Conservation (phyloP, 192 early-diverging fungal species). For the Rhizoclosmatium globosum region DNA sequence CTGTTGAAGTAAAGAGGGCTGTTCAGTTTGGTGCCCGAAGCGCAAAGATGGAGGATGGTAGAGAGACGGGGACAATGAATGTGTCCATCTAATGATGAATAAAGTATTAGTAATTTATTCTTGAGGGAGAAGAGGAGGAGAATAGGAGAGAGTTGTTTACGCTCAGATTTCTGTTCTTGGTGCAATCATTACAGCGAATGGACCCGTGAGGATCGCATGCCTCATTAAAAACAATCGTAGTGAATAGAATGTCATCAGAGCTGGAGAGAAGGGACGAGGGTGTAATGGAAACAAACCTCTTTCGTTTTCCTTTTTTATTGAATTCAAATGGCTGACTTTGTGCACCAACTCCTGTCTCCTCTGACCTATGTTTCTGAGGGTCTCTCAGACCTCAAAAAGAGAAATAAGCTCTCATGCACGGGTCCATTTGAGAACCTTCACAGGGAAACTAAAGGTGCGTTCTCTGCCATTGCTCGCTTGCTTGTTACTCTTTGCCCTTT, state of each 20-base stretch:
- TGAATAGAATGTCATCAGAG: constrained; percentile 7
- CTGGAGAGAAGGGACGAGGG: not conserved
- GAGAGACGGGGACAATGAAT: constrained; percentile 42
- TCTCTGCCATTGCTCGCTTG: not conserved
- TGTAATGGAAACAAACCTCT: not conserved
- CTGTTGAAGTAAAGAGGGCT: constrained; percentile 85
- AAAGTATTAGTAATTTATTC: not conserved
- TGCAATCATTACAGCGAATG: constrained; percentile 10
- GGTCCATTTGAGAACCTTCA: constrained; percentile 85
- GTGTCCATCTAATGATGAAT: constrained; percentile 1
- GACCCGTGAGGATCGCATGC: not conserved
- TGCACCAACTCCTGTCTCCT: constrained; percentile 20
- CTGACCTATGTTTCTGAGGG: constrained; percentile 3
- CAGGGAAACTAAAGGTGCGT: constrained; percentile 80
- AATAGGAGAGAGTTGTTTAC: not conserved
- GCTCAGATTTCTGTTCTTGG: constrained; percentile 24
- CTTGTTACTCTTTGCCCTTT: not conserved
- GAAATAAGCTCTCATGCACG: constrained; percentile 73
- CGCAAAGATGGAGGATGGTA: constrained; percentile 82
- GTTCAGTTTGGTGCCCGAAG: constrained; percentile 97
- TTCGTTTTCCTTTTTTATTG: constrained; percentile 7
- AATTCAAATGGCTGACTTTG: not conserved
- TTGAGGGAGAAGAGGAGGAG: not conserved
- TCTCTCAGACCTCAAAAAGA: constrained; percentile 28
- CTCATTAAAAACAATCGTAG: constrained; percentile 21